Evolutionary conservation across 202 grass and related monocot species (phyloP), one percentile per base, ranked within the genome.

Genomic region (Musa balbisiana): DNA sequence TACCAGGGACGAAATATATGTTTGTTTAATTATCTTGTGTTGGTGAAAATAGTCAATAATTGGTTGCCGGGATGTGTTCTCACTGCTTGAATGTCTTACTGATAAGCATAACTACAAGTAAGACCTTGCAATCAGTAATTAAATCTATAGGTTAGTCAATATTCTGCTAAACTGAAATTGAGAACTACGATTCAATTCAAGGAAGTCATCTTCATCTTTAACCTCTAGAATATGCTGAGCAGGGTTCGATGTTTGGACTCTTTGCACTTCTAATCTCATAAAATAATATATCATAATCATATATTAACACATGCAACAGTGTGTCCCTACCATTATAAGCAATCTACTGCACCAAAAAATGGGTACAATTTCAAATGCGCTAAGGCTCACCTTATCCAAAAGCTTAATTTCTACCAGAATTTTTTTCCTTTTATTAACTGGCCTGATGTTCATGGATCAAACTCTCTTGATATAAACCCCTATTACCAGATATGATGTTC

Each of bases 391-490:
- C 67, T 8, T 70, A 43, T 51, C 15, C 17, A 51, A 51, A 70
- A 70, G 13, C 67, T 51, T 51, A 70, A 70, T 20, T 51, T 70
- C 33, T 70, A 70, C 67, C 19, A 2, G 51, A 70, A 70, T 17
- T 9, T 20, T 69, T 49, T n/a, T 16, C 33, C 33, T 43, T 43
- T 43, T 43, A 43, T 43, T 43, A 43, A 43, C 4, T 43, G 33
- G 4, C 33, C 33, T 43, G 33, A 6, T 43, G 33, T 43, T 16
- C 13, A 14, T n/a, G 17, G 16, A 60, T 60, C 56, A 60, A 60
- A 20, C 56, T 10, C 56, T 60, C 56, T 60, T 60, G 13, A 19
- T 21, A 16, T 60, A 60, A 60, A 9, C 3, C 8, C 56, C 16
- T 60, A 0, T 60, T 60, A 9, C 56, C 56, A 20, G n/a, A 60